Conservation (phyloP, 495 filamentous ascomycete species). For the Jackrogersella minutella region DNA sequence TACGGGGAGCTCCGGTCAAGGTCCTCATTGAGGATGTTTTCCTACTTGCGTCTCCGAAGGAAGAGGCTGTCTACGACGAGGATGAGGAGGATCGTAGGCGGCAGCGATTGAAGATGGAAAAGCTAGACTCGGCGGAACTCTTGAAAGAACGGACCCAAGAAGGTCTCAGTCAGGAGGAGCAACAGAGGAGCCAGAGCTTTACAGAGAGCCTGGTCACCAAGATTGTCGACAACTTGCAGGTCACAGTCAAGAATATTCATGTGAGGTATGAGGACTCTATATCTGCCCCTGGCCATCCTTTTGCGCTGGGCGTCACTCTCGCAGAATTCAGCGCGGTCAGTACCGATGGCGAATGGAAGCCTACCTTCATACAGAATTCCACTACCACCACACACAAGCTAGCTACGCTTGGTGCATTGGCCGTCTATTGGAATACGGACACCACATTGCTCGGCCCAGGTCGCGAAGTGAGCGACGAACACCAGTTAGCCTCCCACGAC, state of each 20-base stretch:
- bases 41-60: conserved; percentile 89
- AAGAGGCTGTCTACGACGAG: conserved; percentile 90
- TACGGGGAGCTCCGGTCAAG: conserved; percentile 91
- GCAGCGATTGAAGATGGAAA: conserved; percentile 94
- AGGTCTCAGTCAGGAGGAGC: conserved; percentile 91
- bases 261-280: conserved; percentile 98
- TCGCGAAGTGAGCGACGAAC: conserved; percentile 67
- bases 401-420: conserved; percentile 83
- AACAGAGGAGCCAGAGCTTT: conserved; percentile 95
- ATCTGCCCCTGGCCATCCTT: conserved; percentile 92
- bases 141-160: conserved; percentile 90
- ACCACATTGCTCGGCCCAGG: conserved; percentile 80
- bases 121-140: conserved; percentile 92
- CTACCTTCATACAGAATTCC: conserved; percentile 90
- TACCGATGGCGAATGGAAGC: conserved; percentile 91
- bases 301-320: conserved; percentile 88
- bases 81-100: conserved; percentile 86
- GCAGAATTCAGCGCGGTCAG: conserved; percentile 96
- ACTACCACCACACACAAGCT: conserved; percentile 87
- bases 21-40: conserved; percentile 97
- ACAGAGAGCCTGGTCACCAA: conserved; percentile 93
- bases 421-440: conserved; percentile 98
- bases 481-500: conserved; percentile 61
- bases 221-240: conserved; percentile 96
- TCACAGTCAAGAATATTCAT: conserved; percentile 97